Evolutionary conservation across 2,329 filamentous ascomycete species (phyloP), one percentile per base, ranked within the genome.

Genomic region (Alternaria dauci): DNA sequence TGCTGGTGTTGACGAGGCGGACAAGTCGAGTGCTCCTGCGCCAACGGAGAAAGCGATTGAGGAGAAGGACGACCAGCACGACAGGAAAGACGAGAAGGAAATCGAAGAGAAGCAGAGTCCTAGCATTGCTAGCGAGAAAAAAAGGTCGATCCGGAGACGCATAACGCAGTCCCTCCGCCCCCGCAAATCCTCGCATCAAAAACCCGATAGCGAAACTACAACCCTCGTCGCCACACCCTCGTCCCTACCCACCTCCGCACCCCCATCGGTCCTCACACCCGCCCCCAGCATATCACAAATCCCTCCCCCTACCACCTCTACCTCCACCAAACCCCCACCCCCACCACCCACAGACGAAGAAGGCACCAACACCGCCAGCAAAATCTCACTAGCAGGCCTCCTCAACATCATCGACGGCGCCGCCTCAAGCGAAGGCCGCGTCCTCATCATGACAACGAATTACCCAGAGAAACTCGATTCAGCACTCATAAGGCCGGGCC

Each of bases 321-420:
- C 32, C 0, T 1, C 34, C 16, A 14, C 34, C 1, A 7, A 34
- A 34, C 28, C 46, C 20, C 30, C 32, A 4, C 46, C 32, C n/a
- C 38, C 20, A 3, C 50, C 28, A 11, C 50, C 41, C 12, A 16
- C 25, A 25, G 26, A 20, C 18, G 48, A 58, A 39, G 48, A 54
- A 14, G 26, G 30, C 7, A 54, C 8, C n/a, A 55, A 55, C 6
- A 46, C 18, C 34, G 47, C 48, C 16, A 55, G 76, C 14, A 78
- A 84, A n/a, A 92, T 95, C 44, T 91, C 90, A 1, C 84, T 95
- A 2, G 92, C 91, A 0, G 91, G 91, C 0, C 84, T 96, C 1
- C 84, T 96, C 52, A 96, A 96, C 76, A 90, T 90, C 59, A 92
- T 96, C 41, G 92, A 96, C 71, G 91, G 92, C 55, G 91, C 93